A percentile compares a stretch with the other conserved stretches of the same genome.
Evolutionary conservation across 805 yeast genomes (phyloP).

Genomic region (Henningerozyma blattae): DNA sequence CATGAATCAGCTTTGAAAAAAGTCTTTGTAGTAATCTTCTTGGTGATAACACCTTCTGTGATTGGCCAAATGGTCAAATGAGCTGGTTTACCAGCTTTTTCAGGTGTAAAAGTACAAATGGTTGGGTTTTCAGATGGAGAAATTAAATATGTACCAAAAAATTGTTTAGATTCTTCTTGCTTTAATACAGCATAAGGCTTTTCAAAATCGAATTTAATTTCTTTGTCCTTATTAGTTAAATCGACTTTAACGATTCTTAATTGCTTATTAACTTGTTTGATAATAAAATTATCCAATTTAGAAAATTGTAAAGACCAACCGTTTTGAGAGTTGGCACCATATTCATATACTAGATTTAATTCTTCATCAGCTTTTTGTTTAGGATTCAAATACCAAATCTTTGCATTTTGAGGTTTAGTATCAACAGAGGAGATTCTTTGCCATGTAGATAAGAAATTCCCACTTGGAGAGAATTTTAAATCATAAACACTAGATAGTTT

Average conservation of each 20-base stretch:
- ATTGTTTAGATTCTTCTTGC: slow-evolving; percentile 27
- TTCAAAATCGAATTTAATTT: slow-evolving; percentile 29
- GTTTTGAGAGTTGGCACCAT: slow-evolving; percentile 69
- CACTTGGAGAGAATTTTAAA: slow-evolving; percentile 79
- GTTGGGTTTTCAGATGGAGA: slow-evolving; percentile 88
- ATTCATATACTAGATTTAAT: slow-evolving; percentile 28
- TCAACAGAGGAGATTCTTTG: slow-evolving; percentile 70
- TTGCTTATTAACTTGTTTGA: slow-evolving; percentile 19
- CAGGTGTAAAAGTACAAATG: slow-evolving; percentile 84
- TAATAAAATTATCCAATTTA: slow-evolving; percentile 23
- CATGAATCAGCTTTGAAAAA: slow-evolving; percentile 95
- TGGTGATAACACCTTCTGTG: slow-evolving; percentile 29
- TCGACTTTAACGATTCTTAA: slow-evolving; percentile 29
- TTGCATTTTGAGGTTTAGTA: slow-evolving; percentile 67
- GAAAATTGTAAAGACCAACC: slow-evolving; percentile 53
- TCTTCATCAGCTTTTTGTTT: slow-evolving; percentile 27
- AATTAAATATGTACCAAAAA: slow-evolving; percentile 37
- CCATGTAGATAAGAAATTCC: slow-evolving; percentile 77
- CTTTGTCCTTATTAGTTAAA: slow-evolving; percentile 21
- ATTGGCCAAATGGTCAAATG: slow-evolving; percentile 59
- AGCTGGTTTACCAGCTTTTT: slow-evolving; percentile 80
- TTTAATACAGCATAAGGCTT: slow-evolving; percentile 49
- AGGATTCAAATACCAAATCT: slow-evolving; percentile 50
- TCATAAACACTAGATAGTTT: slow-evolving; percentile 61
- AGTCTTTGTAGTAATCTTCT: slow-evolving; percentile 74